Evolutionary conservation across 257 asterid genomes (phyloP), one percentile per base, ranked within the genome.

Genomic region (Nicotiana undulata): DNA sequence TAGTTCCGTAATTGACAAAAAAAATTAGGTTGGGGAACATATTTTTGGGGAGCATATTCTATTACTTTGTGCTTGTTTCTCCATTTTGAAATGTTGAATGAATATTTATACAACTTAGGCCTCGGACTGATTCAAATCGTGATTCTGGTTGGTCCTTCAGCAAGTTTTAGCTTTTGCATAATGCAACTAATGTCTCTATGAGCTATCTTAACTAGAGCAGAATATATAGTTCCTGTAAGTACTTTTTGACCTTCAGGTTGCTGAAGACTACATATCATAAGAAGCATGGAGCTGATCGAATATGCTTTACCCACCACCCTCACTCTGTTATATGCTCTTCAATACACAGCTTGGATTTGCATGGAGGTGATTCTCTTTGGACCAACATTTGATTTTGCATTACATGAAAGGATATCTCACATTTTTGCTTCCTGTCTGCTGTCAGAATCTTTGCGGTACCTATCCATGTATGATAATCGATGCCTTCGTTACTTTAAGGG

Each of bases 401-500:
- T 32, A 74, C 18, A 55, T 60, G 79, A 66, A 72, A 77, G 74
- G 77, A 85, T 77, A 68, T 74, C 84, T 89, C 84, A 86, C 83
- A 59, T 70, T 59, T 53, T 24, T 79, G 75, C 63, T 78, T 75
- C 63, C 17, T 32, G 22, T 76, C 56, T 88, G 74, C 85, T 85
- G 55, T 46, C 93, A 95, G 99, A 92, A 81, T 87, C 89, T 55
- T 87, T 92, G 90, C 86, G 97, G 75, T 93, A 95, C 85, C 89
- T 95, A 58, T 95, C 99, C 75, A 86, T 92, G 93, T 95, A 93
- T 63, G 99, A 95, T 79, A 95, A 95, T 87, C 92, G 99, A 77
- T 91, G 97, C 85, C 97, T 95, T 82, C 97, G 99, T 76, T 93
- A 91, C 88, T 95, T 93, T 79, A 92, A 93, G 89, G 99, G 99